These are phyloP conservation scores for Guyanaporus albipodus DNA, from an alignment of 768 basidiomycete species.

Conservation along the genomic window DNA sequence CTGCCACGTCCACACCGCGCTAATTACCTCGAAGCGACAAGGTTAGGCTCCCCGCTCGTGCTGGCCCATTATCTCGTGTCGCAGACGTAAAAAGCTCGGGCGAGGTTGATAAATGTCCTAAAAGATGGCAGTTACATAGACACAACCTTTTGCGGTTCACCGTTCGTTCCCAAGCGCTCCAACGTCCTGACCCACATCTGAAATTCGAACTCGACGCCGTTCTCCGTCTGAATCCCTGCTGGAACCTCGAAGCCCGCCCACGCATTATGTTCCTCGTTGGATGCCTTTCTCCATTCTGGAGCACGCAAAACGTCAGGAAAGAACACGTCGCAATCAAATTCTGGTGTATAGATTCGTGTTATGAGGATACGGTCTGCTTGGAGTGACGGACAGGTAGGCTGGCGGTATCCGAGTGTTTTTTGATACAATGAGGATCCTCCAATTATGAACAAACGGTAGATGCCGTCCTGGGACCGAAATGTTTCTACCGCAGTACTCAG, in stretches of 20 bases:
- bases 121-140: conserved; percentile 1
- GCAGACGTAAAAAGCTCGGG: background rate
- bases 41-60: conserved; percentile 38
- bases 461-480: conserved; percentile 12
- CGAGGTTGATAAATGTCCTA: background rate
- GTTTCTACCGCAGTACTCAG: conserved; percentile 17
- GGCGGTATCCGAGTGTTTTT: conserved; percentile 47
- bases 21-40: conserved; percentile 50
- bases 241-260: conserved; percentile 85
- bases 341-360: conserved; percentile 73
- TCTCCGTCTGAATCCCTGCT: conserved; percentile 73
- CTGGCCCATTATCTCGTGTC: background rate
- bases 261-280: conserved; percentile 58
- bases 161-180: conserved; percentile 7
- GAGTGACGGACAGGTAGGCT: conserved; percentile 33
- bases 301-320: conserved; percentile 66
- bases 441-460: conserved; percentile 76
- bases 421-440: conserved; percentile 88
- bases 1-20: conserved; percentile 5
- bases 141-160: background rate
- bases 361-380: conserved; percentile 79
- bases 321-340: conserved; percentile 85
- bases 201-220: conserved; percentile 81
- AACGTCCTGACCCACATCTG: conserved; percentile 84
- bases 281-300: conserved; percentile 52